Conservation (phyloP, 192 early-diverging fungal species). For the Polychytrium aggregatum region DNA sequence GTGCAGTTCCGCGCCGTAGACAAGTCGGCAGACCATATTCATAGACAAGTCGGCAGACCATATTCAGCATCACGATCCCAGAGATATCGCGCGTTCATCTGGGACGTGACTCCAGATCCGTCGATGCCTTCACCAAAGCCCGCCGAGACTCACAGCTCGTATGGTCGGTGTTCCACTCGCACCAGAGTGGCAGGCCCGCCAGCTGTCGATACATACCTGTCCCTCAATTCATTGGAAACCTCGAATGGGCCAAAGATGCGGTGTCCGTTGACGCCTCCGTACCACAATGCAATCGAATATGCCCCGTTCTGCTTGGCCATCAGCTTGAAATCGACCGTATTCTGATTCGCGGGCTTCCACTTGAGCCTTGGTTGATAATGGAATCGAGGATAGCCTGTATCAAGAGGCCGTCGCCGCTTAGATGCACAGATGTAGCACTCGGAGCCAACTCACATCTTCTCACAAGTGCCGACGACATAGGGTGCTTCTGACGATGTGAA, state of each 20-base stretch:
- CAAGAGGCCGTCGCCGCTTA: neutral
- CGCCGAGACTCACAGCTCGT: neutral
- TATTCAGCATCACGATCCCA: slow-evolving; percentile 5
- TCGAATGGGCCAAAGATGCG: slow-evolving; percentile 20
- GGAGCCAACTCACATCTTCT: slow-evolving; percentile 45
- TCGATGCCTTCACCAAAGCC: too few species aligned
- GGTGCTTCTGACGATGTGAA: slow-evolving; percentile 47
- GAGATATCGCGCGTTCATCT: neutral
- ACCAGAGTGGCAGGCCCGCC: too few species aligned
- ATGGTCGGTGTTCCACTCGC: neutral
- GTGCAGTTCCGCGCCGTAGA: too few species aligned
- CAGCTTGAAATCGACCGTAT: slow-evolving; percentile 48
- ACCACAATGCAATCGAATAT: slow-evolving; percentile 7
- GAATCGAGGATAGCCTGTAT: too few species aligned
- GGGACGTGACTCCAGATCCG: too few species aligned
- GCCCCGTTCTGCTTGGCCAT: slow-evolving; percentile 9
- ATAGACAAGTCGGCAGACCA: slow-evolving; percentile 19
- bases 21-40: slow-evolving; percentile 20
- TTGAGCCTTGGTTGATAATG: slow-evolving; percentile 26
- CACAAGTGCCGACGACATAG: slow-evolving; percentile 38
- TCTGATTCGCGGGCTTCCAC: slow-evolving; percentile 51
- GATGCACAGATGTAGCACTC: too few species aligned
- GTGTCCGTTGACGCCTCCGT: slow-evolving; percentile 16
- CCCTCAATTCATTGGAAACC: slow-evolving; percentile 14
- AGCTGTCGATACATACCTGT: slow-evolving; percentile 16